Percentiles rank a stretch among this genome's conserved stretches.
These are phyloP conservation scores for Umbelopsis sp. DNA, from an alignment of 371 early-diverging fungal species.

Conservation along the genomic window DNA sequence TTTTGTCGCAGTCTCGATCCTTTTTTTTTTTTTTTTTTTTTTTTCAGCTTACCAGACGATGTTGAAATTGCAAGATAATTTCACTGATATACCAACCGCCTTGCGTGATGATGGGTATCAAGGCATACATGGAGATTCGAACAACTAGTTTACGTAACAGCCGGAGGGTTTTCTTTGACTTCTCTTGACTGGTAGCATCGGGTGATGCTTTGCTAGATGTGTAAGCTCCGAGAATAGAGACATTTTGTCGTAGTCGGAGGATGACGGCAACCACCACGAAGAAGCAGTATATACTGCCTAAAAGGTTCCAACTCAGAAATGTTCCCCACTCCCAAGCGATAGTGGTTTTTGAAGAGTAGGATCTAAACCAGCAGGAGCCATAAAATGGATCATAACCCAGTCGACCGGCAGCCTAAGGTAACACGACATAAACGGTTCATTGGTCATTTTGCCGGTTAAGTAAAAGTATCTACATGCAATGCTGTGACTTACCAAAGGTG, in stretches of 20 bases:
- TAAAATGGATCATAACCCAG: conserved; percentile 22
- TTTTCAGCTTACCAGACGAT: conserved; percentile 15
- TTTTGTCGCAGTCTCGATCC: too few species aligned
- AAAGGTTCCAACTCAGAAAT: conserved; percentile 22
- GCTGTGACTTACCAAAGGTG: conserved; percentile 22
- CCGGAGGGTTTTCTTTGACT: conserved; percentile 12
- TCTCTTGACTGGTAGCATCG: conserved; percentile 3
- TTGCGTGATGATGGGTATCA: conserved; percentile 24
- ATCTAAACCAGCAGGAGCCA: conserved; percentile 23
- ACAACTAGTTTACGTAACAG: conserved; percentile 18
- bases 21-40: not conserved
- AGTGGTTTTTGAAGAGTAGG: conserved; percentile 21
- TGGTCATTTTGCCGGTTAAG: not conserved
- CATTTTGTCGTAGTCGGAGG: conserved; percentile 21
- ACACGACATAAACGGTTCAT: not conserved
- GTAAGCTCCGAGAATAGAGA: not conserved
- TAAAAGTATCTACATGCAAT: not conserved
- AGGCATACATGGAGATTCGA: conserved; percentile 22
- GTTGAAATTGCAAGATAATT: conserved; percentile 15
- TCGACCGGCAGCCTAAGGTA: conserved; percentile 18
- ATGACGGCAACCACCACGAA: conserved; percentile 23
- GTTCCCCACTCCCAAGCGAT: conserved; percentile 24
- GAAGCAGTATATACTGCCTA: conserved; percentile 25
- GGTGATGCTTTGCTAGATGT: not conserved
- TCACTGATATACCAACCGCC: conserved; percentile 21